Evolutionary conservation across 208 protist species (phyloP).

Genomic region (Polymyxa betae): DNA sequence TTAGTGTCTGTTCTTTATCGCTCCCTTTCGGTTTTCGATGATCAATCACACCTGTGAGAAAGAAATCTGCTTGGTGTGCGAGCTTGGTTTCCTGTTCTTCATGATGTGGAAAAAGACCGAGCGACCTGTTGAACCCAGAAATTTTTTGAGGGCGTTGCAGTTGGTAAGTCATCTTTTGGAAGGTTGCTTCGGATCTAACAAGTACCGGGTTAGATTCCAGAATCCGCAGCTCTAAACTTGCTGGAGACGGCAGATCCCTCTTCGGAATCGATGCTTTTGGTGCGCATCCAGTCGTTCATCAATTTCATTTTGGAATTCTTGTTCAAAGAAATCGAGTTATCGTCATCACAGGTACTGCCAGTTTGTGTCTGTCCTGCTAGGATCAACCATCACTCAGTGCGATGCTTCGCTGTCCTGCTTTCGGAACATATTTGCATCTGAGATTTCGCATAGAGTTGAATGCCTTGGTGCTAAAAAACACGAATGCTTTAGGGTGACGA

Average conservation of each 20-base stretch:
- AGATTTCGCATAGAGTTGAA: background rate
- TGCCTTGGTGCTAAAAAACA: background rate
- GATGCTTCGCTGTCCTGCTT: background rate
- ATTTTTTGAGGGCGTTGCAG: constrained; percentile 22
- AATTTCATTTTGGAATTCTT: constrained; percentile 9
- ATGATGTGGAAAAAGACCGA: background rate
- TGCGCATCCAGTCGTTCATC: constrained; percentile 30
- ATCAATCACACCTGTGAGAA: constrained; percentile 19
- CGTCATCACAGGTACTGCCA: background rate
- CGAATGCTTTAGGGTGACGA: background rate
- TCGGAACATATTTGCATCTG: background rate
- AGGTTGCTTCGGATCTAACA: background rate
- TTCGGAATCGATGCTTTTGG: background rate
- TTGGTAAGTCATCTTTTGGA: background rate
- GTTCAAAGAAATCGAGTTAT: background rate
- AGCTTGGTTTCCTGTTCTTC: constrained; percentile 53
- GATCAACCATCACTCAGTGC: background rate
- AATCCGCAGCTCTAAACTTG: constrained; percentile 18
- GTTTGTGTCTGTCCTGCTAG: background rate
- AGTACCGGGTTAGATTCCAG: constrained; percentile 28
- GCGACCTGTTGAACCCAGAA: constrained; percentile 43
- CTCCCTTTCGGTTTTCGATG: background rate
- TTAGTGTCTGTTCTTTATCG: constrained; percentile 38
- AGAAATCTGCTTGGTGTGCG: constrained; percentile 47
- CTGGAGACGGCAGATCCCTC: constrained; percentile 40